Percentiles rank a stretch among this genome's conserved stretches.
Evolutionary conservation across 2,329 filamentous ascomycete species (phyloP).

Genomic region (Plectosphaerella cucumerina): DNA sequence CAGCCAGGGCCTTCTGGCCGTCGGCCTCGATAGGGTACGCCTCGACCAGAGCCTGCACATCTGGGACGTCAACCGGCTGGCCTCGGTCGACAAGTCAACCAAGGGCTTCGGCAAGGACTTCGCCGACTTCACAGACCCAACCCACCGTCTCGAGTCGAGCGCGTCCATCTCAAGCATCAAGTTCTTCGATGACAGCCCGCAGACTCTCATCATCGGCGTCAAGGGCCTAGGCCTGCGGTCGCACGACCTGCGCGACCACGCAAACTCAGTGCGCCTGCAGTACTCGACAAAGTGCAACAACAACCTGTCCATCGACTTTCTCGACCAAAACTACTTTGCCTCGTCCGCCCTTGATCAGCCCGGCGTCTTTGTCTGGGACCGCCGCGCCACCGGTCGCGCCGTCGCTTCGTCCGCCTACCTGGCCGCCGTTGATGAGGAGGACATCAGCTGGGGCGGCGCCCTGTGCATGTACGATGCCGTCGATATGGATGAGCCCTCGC

Average conservation of each 20-base stretch:
- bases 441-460: constrained; percentile 59
- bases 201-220: constrained; percentile 71
- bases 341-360: constrained; percentile 74
- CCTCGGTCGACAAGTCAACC: constrained; percentile 39
- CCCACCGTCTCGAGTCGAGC: constrained; percentile 56
- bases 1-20: constrained; percentile 65
- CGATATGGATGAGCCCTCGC: constrained; percentile 45
- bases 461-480: constrained; percentile 55
- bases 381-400: constrained; percentile 54
- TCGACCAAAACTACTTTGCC: constrained; percentile 79
- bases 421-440: constrained; percentile 56
- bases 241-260: constrained; percentile 67
- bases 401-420: constrained; percentile 51
- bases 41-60: constrained; percentile 81
- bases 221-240: constrained; percentile 71
- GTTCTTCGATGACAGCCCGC: constrained; percentile 74
- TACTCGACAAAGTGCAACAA: constrained; percentile 58
- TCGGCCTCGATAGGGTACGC: constrained; percentile 74
- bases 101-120: constrained; percentile 47
- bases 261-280: constrained; percentile 53
- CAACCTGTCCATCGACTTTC: constrained; percentile 72
- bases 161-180: constrained; percentile 79
- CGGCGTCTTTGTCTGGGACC: constrained; percentile 74
- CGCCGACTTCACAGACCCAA: constrained; percentile 50
- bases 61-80: constrained; percentile 69